Evolutionary conservation across 805 yeast genomes (phyloP).

Genomic region (Brettanomyces sp.): DNA sequence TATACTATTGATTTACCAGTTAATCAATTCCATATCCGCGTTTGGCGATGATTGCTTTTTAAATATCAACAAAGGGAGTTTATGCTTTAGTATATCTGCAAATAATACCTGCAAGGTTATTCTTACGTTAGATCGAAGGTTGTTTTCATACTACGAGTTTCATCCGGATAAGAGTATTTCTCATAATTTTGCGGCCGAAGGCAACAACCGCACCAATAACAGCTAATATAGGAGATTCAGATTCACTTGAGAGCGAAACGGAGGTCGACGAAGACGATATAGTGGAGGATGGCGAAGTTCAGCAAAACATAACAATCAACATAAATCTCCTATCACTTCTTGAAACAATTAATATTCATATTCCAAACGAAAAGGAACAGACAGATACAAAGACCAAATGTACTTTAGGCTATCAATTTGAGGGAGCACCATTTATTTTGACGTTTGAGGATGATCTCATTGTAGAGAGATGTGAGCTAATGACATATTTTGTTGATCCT

Average conservation of each 20-base stretch:
- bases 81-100: slow-evolving; percentile 40
- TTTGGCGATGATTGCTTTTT: slow-evolving; percentile 22
- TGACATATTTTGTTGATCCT: slow-evolving; percentile 29
- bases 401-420: slow-evolving; percentile 38
- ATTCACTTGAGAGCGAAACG: slow-evolving; percentile 5
- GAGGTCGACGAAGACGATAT: slow-evolving; percentile 6
- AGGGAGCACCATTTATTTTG: slow-evolving; percentile 45
- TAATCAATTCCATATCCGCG: slow-evolving; percentile 19
- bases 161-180: slow-evolving; percentile 5
- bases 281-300: slow-evolving; percentile 7
- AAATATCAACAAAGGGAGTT: slow-evolving; percentile 38
- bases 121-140: slow-evolving; percentile 27
- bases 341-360: slow-evolving; percentile 40
- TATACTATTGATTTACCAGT: slow-evolving; percentile 16
- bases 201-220: not conserved
- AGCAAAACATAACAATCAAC: slow-evolving; percentile 22
- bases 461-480: slow-evolving; percentile 49
- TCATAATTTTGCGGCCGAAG: not conserved
- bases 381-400: slow-evolving; percentile 30
- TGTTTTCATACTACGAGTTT: slow-evolving; percentile 27
- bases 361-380: slow-evolving; percentile 17
- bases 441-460: slow-evolving; percentile 43
- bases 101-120: slow-evolving; percentile 32
- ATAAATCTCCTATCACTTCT: slow-evolving; percentile 38
- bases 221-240: slow-evolving; percentile 5